Evolutionary conservation across 2,329 filamentous ascomycete genomes (phyloP).

Genomic region (Pseudocercospora vitis): DNA sequence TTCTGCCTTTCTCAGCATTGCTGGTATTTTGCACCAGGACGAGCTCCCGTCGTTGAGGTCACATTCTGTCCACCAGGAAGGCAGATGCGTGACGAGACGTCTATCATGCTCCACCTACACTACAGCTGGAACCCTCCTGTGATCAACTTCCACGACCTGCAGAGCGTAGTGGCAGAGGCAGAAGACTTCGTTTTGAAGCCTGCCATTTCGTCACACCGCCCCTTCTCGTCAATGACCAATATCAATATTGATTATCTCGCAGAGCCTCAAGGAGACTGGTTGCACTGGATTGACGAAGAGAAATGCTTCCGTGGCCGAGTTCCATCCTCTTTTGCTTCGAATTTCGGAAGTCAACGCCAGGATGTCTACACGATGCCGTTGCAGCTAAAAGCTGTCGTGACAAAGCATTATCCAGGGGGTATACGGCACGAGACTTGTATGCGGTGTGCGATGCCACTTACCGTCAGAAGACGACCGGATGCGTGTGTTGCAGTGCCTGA

Average conservation of each 20-base stretch:
- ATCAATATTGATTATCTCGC: slow-evolving; percentile 22
- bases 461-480: slow-evolving; percentile 28
- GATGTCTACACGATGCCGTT: slow-evolving; percentile 31
- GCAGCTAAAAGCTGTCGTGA: slow-evolving; percentile 24
- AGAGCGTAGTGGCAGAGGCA: slow-evolving; percentile 27
- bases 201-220: slow-evolving; percentile 2
- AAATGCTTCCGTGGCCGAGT: slow-evolving; percentile 25
- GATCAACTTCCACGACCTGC: slow-evolving; percentile 25
- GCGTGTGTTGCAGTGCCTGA: no score
- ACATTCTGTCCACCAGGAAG: slow-evolving; percentile 21
- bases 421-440: slow-evolving; percentile 27
- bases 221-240: slow-evolving; percentile 14
- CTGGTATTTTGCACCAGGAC: slow-evolving; percentile 20
- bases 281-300: slow-evolving; percentile 22
- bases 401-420: slow-evolving; percentile 21
- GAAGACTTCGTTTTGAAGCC: slow-evolving; percentile 23
- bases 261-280: slow-evolving; percentile 21
- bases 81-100: neutral
- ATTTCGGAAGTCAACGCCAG: slow-evolving; percentile 22
- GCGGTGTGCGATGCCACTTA: slow-evolving; percentile 28
- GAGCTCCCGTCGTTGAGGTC: slow-evolving; percentile 22
- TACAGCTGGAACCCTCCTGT: slow-evolving; percentile 26
- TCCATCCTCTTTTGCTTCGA: slow-evolving; percentile 21
- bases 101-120: slow-evolving; percentile 23
- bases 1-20: slow-evolving; percentile 29